These are phyloP conservation scores for Stephania yunnanensis DNA, from an alignment of 164 flowering plant genomes.

Conservation along the genomic window DNA sequence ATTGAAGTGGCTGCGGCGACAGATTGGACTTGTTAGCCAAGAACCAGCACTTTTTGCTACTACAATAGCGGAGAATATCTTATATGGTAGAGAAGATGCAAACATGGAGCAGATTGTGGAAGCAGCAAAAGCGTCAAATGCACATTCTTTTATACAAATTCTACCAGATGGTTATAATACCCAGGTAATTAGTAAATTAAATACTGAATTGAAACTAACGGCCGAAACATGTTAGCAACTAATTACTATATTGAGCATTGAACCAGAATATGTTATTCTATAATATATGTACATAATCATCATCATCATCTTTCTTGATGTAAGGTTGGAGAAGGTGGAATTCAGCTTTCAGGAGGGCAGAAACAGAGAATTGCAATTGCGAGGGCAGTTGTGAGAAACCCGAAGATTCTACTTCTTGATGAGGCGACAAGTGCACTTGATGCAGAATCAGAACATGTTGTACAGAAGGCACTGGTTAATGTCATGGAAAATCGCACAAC, in stretches of 20 bases:
- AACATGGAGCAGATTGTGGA: slow-evolving; percentile 42
- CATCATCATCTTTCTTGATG: slow-evolving; percentile 6
- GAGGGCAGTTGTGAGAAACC: slow-evolving; percentile 57
- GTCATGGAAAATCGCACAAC: slow-evolving; percentile 52
- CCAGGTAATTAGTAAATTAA: slow-evolving; percentile 43
- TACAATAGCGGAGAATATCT: slow-evolving; percentile 54
- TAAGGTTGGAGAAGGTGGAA: slow-evolving; percentile 71
- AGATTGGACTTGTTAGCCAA: slow-evolving; percentile 83
- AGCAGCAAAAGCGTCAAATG: slow-evolving; percentile 75
- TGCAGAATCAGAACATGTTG: slow-evolving; percentile 51
- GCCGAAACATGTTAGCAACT: background rate
- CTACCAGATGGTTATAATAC: slow-evolving; percentile 65
- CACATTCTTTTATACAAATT: slow-evolving; percentile 55
- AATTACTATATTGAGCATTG: background rate
- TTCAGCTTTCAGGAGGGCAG: slow-evolving; percentile 66
- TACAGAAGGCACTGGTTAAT: slow-evolving; percentile 47
- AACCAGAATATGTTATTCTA: background rate
- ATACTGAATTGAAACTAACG: background rate
- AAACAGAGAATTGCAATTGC: slow-evolving; percentile 69
- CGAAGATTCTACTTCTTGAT: slow-evolving; percentile 58
- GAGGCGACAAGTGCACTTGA: slow-evolving; percentile 76
- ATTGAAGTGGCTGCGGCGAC: slow-evolving; percentile 67
- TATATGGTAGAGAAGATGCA: slow-evolving; percentile 62
- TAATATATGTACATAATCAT: background rate
- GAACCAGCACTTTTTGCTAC: slow-evolving; percentile 79